Conservation (phyloP, 768 basidiomycete species). For the Termitomyces sp. region DNA sequence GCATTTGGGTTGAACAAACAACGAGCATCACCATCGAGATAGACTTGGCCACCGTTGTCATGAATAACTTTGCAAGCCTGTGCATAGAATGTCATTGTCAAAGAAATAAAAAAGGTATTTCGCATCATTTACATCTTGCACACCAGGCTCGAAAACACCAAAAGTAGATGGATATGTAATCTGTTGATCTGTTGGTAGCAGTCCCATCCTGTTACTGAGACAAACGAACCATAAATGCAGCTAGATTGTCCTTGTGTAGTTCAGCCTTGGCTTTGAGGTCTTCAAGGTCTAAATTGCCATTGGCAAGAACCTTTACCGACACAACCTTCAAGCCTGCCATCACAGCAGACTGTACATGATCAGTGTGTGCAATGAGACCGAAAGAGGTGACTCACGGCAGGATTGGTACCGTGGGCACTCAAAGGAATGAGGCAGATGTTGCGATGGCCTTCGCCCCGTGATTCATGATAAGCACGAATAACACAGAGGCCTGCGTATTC, state of each 20-base stretch:
- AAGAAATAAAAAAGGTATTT: neutral
- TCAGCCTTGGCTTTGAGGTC: constrained; percentile 87
- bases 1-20: neutral
- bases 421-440: constrained; percentile 92
- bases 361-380: constrained; percentile 3
- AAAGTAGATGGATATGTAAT: constrained; percentile 98
- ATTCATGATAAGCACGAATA: constrained; percentile 91
- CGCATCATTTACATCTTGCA: constrained; percentile 49
- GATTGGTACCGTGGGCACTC: constrained; percentile 98
- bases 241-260: constrained; percentile 85
- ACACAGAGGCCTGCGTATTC: constrained; percentile 96
- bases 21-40: constrained; percentile 68
- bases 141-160: constrained; percentile 94
- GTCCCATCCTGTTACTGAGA: neutral
- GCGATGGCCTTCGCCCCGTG: constrained; percentile 77
- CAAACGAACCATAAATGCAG: constrained; percentile 83
- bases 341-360: constrained; percentile 69
- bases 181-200: constrained; percentile 35
- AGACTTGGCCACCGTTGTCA: constrained; percentile 93
- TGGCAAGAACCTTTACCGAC: constrained; percentile 80
- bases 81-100: constrained; percentile 3
- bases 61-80: constrained; percentile 93
- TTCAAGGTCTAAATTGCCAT: constrained; percentile 85
- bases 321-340: constrained; percentile 98
- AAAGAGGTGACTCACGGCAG: constrained; percentile 57